Evolutionary conservation across 768 basidiomycete genomes (phyloP).

Genomic region (Rhodotorula graminis): DNA sequence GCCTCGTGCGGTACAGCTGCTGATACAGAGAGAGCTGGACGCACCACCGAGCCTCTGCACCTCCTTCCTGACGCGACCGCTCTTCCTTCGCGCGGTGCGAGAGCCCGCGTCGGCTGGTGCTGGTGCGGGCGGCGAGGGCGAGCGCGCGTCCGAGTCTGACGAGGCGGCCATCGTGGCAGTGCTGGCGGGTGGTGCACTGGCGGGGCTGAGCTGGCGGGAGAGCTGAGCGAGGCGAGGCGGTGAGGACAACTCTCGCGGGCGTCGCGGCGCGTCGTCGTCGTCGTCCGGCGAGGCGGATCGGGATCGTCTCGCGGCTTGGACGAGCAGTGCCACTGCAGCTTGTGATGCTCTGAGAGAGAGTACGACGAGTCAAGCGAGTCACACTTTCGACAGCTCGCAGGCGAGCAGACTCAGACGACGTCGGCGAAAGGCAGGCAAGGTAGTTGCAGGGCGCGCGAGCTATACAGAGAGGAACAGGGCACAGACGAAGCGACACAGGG

Average conservation of each 20-base stretch:
- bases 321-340: too few species aligned
- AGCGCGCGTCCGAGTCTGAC: neutral
- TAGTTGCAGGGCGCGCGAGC: neutral
- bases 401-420: too few species aligned
- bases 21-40: neutral
- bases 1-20: neutral
- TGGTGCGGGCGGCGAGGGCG: neutral
- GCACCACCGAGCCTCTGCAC: constrained; percentile 23
- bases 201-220: too few species aligned
- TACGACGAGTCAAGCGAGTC: too few species aligned
- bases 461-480: neutral
- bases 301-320: too few species aligned
- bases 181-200: neutral
- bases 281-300: too few species aligned
- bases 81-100: constrained; percentile 8
- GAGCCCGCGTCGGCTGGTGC: too few species aligned
- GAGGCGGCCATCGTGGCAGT: neutral
- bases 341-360: too few species aligned
- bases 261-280: too few species aligned
- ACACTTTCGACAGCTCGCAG: too few species aligned
- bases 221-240: too few species aligned
- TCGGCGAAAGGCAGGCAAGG: neutral
- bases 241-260: too few species aligned
- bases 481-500: neutral
- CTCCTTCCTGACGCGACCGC: constrained; percentile 14